Evolutionary conservation across 1,139 yeast genomes (phyloP), one percentile per base, ranked within the genome.

Genomic region (Yamadazyma dendronema): DNA sequence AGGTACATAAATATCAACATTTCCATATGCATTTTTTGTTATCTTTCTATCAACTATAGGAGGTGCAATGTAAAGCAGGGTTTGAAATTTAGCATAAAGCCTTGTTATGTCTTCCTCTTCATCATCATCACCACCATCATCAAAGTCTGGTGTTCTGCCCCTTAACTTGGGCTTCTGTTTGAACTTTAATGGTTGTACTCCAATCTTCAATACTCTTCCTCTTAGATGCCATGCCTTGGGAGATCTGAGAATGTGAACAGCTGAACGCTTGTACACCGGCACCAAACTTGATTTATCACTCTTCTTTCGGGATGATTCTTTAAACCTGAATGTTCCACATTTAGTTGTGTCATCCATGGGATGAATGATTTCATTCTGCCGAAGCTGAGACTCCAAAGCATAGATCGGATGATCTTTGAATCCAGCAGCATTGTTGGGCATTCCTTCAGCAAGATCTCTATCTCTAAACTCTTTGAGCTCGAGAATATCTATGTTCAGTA

Each of bases 331-430:
- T 12, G 81, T 80, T 0, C 97, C 97, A 52, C 95, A 83, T 25
- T 59, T 58, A 35, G 67, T 63, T 2, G 63, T 42, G 1, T 81
- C 72, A 33, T 82, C 84, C 44, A 72, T 78, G 0, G 94, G 88
- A 36, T 73, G 67, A 7, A 92, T 62, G 2, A 89, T 72, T 53
- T 92, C 96, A 53, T 83, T 83, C 39, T 74, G 74, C 38, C 74
- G 72, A 23, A 92, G 58, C 50, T 88, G 95, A 2, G 79, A 71
- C 53, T 87, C 96, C 9, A 92, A 56, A 0, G 84, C 92, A 56
- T 83, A 92, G n/a, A 82, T 57, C 0, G 98, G 98, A 57, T 92
- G 98, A 36, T 82, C 81, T 41, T 81, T 83, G 56, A 92, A 86
- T 47, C 90, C 97, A 34, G 80, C 81, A 15, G 88, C 65, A 49